Evolutionary conservation across 176 grass and related monocot species (phyloP).

Genomic region (Themeda triandra): DNA sequence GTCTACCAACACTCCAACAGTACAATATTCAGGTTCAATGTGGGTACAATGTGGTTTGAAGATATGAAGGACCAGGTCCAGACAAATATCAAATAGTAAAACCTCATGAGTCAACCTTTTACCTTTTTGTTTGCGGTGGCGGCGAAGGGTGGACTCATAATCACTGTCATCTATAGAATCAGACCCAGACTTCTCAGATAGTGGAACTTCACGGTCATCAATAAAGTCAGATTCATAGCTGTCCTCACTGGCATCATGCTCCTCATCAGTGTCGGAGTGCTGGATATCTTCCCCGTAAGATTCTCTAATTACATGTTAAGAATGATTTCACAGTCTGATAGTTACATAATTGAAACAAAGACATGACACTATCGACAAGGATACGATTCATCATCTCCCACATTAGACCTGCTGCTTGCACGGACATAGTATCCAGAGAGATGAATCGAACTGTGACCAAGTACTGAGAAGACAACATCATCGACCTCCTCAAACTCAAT

Average conservation of each 20-base stretch:
- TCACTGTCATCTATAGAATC: slow-evolving; percentile 67
- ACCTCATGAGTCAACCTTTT: neutral
- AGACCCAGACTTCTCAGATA: slow-evolving; percentile 45
- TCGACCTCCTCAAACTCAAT: slow-evolving; percentile 85
- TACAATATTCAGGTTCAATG: neutral
- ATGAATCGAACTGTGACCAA: slow-evolving; percentile 70
- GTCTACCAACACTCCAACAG: neutral
- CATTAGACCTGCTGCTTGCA: neutral
- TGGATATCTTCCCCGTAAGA: slow-evolving; percentile 90
- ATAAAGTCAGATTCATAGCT: slow-evolving; percentile 97
- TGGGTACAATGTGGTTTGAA: neutral
- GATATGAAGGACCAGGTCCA: neutral
- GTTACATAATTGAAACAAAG: neutral
- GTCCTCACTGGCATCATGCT: slow-evolving; percentile 52
- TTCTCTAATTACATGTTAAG: slow-evolving; percentile 61
- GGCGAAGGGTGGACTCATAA: slow-evolving; percentile 24
- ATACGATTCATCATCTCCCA: slow-evolving; percentile 62
- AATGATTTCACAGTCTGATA: neutral
- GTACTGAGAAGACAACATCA: slow-evolving; percentile 83
- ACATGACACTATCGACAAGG: slow-evolving; percentile 22
- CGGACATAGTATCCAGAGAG: slow-evolving; percentile 65
- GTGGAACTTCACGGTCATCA: slow-evolving; percentile 59
- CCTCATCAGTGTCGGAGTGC: slow-evolving; percentile 61
- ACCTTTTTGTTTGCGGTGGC: slow-evolving; percentile 44
- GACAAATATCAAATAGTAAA: neutral